phyloP scores from a whole-genome alignment of 129 eudicot genomes.

The Flaveria sonorensis region DNA sequence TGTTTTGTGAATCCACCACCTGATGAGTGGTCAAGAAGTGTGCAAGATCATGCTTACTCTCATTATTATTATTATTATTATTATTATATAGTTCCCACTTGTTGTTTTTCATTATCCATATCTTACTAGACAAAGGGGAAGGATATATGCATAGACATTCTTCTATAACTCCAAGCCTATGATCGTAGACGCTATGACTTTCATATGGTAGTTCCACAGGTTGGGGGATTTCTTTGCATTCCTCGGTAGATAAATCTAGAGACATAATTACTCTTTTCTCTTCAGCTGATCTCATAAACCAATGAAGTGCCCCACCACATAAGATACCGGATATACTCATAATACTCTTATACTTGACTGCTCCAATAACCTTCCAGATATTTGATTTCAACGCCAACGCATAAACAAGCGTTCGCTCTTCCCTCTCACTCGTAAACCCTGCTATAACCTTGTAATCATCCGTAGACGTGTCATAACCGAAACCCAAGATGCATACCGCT shows the following conservation, averaged over 20 bases:
- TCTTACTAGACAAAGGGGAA: not conserved
- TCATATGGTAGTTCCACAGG: not conserved
- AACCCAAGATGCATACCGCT: not conserved
- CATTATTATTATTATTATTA: no score
- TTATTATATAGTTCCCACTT: not conserved
- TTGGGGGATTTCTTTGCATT: slow-evolving; percentile 1
- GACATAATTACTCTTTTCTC: not conserved
- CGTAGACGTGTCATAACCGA: not conserved
- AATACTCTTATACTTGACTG: not conserved
- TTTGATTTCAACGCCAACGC: not conserved
- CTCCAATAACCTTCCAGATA: not conserved
- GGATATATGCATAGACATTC: not conserved
- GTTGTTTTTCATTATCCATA: slow-evolving; percentile 3
- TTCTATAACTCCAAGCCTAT: not conserved
- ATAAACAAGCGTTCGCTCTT: not conserved
- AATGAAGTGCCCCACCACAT: not conserved
- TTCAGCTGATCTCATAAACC: not conserved
- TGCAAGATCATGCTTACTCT: not conserved
- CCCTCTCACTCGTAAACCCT: not conserved
- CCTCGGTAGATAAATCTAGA: slow-evolving; percentile 1
- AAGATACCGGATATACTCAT: not conserved
- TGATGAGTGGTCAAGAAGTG: not conserved
- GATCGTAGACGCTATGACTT: not conserved
- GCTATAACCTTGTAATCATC: slow-evolving; percentile 1
- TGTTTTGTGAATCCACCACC: not conserved